Evolutionary conservation across 2,329 filamentous ascomycete genomes (phyloP).

Genomic region (Diaporthe citri): DNA sequence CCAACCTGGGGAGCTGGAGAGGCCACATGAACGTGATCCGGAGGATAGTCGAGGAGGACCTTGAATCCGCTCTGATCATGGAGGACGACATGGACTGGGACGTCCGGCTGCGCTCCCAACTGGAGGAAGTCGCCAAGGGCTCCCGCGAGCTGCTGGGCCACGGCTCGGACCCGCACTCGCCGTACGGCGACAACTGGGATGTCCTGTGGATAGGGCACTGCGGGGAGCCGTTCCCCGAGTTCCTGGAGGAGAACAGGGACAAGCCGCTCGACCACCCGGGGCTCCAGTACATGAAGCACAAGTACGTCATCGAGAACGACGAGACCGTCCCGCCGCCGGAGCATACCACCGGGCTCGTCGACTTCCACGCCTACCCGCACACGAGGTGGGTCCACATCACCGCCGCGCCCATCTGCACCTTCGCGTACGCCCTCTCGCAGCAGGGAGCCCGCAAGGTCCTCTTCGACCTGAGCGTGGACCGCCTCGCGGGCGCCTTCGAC

Average conservation of each 20-base stretch:
- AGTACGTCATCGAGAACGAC: constrained; percentile 46
- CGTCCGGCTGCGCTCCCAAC: constrained; percentile 55
- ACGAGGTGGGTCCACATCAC: constrained; percentile 35
- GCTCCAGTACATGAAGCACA: constrained; percentile 45
- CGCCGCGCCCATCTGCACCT: constrained; percentile 38
- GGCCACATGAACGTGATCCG: constrained; percentile 56
- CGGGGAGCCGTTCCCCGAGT: constrained; percentile 50
- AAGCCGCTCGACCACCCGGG: constrained; percentile 43
- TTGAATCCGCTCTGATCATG: constrained; percentile 56
- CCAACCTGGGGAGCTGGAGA: constrained; percentile 54
- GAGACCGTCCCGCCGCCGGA: constrained; percentile 45
- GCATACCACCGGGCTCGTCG: constrained; percentile 46
- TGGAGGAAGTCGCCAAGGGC: constrained; percentile 43
- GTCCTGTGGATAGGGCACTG: constrained; percentile 66
- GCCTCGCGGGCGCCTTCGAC: constrained; percentile 50
- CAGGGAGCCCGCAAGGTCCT: constrained; percentile 51
- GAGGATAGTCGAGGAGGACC: constrained; percentile 52
- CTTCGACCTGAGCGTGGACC: constrained; percentile 51
- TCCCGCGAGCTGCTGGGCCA: constrained; percentile 38
- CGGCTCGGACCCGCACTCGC: constrained; percentile 37
- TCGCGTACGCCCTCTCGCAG: constrained; percentile 53
- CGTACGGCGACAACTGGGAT: constrained; percentile 66
- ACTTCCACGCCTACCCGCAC: constrained; percentile 43
- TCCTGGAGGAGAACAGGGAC: constrained; percentile 42
- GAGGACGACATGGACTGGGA: constrained; percentile 65